phyloP scores from a whole-genome alignment of 805 yeast species.

The Hanseniaspora valbyensis region DNA sequence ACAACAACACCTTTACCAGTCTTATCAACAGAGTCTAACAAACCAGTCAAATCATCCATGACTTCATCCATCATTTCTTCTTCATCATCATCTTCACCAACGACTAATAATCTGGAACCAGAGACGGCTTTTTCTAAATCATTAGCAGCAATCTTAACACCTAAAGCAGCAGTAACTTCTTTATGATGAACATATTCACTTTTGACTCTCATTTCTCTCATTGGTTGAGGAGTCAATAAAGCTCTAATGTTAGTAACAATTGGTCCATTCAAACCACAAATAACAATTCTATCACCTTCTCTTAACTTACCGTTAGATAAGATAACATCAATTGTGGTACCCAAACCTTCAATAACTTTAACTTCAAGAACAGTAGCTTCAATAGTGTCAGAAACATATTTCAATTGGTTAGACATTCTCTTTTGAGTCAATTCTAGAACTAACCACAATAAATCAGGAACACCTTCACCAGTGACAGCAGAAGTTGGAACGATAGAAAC shows the following conservation, averaged over 20 bases:
- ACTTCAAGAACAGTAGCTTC: conserved; percentile 97
- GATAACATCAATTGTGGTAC: conserved; percentile 96
- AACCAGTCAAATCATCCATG: conserved; percentile 94
- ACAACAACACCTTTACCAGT: conserved; percentile 96
- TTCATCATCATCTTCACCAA: conserved; percentile 95
- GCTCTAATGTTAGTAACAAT: conserved; percentile 95
- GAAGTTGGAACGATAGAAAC: conserved; percentile 97
- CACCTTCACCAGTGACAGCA: conserved; percentile 99
- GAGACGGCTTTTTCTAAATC: conserved; percentile 98
- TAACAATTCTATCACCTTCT: conserved; percentile 90
- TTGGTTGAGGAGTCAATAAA: conserved; percentile 90
- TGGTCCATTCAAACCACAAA: conserved; percentile 98
- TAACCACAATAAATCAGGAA: conserved; percentile 94
- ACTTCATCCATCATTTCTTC: conserved; percentile 96
- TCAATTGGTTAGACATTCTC: conserved; percentile 97
- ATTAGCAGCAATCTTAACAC: conserved; percentile 96
- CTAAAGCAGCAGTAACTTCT: conserved; percentile 97
- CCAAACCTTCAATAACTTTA: conserved; percentile 95
- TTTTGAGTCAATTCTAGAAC: conserved; percentile 90
- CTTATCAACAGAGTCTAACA: conserved; percentile 87
- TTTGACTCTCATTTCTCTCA: conserved; percentile 89
- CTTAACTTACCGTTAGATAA: conserved; percentile 89
- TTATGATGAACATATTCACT: conserved; percentile 95
- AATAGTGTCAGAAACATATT: conserved; percentile 74
- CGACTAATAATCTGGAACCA: conserved; percentile 90